These are phyloP conservation scores for Heterobasidion irregulare DNA, from an alignment of 1,284 basidiomycete genomes.

Conservation along the genomic window DNA sequence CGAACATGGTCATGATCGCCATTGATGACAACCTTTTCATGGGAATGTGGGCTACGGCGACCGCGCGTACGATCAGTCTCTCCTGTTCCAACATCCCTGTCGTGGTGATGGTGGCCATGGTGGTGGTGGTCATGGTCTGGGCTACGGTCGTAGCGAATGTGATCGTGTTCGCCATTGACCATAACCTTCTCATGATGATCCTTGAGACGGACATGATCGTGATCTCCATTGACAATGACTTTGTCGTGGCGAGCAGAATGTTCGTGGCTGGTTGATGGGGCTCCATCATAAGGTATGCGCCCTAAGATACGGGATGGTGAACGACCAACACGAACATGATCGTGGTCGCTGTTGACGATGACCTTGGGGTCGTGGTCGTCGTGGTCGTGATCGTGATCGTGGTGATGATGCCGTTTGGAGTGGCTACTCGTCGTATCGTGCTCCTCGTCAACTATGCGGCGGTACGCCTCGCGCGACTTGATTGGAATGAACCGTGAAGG, in stretches of 20 bases:
- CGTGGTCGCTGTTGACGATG: conserved; percentile 16
- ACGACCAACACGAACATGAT: conserved; percentile 14
- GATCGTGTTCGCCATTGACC: conserved; percentile 9
- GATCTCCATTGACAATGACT: conserved; percentile 16
- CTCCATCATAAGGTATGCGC: background rate
- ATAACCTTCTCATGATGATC: conserved; percentile 4
- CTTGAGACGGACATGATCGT: conserved; percentile 16
- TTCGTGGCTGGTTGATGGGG: background rate
- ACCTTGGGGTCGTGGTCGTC: conserved; percentile 11
- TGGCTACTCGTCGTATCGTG: background rate
- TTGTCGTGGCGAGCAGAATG: conserved; percentile 7
- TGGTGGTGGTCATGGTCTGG: too few relatives aligned
- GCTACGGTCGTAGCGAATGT: conserved; percentile 1
- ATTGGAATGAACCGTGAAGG: background rate
- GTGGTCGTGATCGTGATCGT: conserved; percentile 15
- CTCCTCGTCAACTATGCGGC: too few relatives aligned
- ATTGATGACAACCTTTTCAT: conserved; percentile 1
- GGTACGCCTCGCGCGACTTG: background rate
- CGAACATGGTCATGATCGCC: conserved; percentile 7
- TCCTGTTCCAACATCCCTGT: too few relatives aligned
- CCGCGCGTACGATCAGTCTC: too few relatives aligned
- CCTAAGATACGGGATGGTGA: background rate
- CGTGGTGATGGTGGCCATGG: too few relatives aligned
- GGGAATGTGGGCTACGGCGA: too few relatives aligned
- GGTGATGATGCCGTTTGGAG: conserved; percentile 3